phyloP scores from a whole-genome alignment of 495 filamentous ascomycete species.

The Aspergillus wentii region DNA sequence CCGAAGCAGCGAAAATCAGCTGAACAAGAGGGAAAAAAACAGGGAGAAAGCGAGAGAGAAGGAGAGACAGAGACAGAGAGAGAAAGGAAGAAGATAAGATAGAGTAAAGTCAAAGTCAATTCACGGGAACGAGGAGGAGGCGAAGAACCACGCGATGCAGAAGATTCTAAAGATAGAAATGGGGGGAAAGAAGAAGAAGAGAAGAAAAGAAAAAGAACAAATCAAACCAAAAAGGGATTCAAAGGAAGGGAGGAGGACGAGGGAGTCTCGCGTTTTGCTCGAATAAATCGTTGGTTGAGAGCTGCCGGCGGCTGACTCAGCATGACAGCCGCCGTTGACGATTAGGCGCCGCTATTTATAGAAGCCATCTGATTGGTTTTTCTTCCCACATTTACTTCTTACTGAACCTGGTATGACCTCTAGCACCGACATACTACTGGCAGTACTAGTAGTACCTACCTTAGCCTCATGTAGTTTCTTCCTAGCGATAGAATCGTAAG shows the following conservation, averaged over 20 bases:
- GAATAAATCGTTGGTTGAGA: too few species aligned
- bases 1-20: conserved; percentile 5
- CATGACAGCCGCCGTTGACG: too few species aligned
- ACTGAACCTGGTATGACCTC: too few species aligned
- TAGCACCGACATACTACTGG: not conserved
- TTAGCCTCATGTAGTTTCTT: not conserved
- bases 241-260: too few species aligned
- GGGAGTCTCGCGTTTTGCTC: too few species aligned
- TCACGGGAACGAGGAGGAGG: conserved; percentile 10
- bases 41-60: conserved; percentile 4
- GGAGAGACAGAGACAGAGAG: conserved; percentile 1
- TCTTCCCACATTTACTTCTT: too few species aligned
- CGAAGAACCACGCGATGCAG: conserved; percentile 17
- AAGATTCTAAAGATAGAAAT: conserved; percentile 33
- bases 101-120: conserved; percentile 3
- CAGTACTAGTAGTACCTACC: not conserved
- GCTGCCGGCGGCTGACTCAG: too few species aligned
- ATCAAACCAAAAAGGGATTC: not conserved
- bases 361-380: too few species aligned
- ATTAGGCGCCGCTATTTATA: too few species aligned
- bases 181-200: conserved; percentile 4
- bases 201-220: not conserved
- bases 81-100: conserved; percentile 2
- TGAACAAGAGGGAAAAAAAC: conserved; percentile 3
- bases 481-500: not conserved